Base-by-base conservation (phyloP, 176 grass and related monocot genomes). In the Carex parvula region DNA sequence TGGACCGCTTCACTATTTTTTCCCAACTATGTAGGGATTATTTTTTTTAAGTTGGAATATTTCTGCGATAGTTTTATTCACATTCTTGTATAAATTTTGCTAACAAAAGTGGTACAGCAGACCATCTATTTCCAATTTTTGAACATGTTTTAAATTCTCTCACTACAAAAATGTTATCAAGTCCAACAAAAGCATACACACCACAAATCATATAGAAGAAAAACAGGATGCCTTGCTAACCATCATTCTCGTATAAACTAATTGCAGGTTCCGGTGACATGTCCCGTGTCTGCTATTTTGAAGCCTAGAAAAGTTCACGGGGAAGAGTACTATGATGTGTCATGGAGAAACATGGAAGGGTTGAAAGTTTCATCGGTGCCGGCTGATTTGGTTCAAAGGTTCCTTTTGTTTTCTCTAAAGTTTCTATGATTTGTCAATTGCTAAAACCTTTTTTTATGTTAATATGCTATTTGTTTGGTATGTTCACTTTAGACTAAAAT, bases 291-390 rank as follows among this genome's bases (percentile, higher is more conserved):
- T 46, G 67, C 91, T 3, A 89, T 94, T 70, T 17, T 87, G 21
- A 98, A 93, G 73, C 86, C 90, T 83, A 88, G 90, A 46, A 98
- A 94, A 91, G 87, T 98, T 75, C 89, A 89, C 16, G 92, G 95
- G 53, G 75, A 64, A 81, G 90, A 98, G 71, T 86, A 74, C 72
- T 98, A 93, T 83, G 95, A 98, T 81, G 95, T 98, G 83, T 90
- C 87, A 30, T 98, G 95, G 95, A 87, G 62, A 88, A 87, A 86
- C 74, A 81, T 88, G 35, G 89, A 93, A 85, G 90, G 90, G 3
- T 73, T 94, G 16, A 57, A 90, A 61, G 69, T 84, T 84, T 98
- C 95, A 67, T 82, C 87, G 56, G 87, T 98, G 73, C 89, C 95
- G 54, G 87, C 87, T 74, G 86, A 90, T 91, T 85, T 98, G 16